Percentiles rank a stretch among this genome's conserved stretches.
phyloP scores from a whole-genome alignment of 2,329 filamentous ascomycete genomes.

The Xylariaceae sp. region DNA sequence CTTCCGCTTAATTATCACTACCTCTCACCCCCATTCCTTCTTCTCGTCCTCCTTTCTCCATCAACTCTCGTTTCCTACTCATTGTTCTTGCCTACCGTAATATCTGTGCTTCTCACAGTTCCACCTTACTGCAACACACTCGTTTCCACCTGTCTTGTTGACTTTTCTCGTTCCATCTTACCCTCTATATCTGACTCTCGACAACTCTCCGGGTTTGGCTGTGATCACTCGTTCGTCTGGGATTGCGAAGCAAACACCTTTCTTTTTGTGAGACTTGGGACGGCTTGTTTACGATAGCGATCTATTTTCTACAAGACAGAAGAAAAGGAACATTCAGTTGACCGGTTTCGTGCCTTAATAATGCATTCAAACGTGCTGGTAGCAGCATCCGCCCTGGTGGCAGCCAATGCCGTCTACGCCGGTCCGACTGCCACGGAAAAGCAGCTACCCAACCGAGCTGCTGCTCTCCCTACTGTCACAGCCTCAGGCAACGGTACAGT shows the following conservation, averaged over 20 bases:
- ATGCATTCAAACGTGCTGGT: conserved; percentile 48
- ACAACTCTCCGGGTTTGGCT: neutral
- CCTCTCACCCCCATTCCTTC: conserved; percentile 9
- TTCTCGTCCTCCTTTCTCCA: conserved; percentile 1
- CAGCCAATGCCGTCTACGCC: conserved; percentile 40
- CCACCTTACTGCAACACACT: conserved; percentile 24
- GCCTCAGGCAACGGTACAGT: conserved; percentile 52
- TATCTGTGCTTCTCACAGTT: conserved; percentile 17
- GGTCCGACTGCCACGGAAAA: conserved; percentile 46
- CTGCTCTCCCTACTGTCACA: conserved; percentile 44
- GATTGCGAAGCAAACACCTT: neutral
- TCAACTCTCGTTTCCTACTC: conserved; percentile 15
- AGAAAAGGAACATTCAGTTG: neutral
- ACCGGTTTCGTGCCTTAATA: conserved; percentile 25
- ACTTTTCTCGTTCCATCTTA: conserved; percentile 11
- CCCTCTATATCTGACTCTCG: neutral
- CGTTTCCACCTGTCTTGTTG: conserved; percentile 24
- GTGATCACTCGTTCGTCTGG: conserved; percentile 2
- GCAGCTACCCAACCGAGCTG: conserved; percentile 46
- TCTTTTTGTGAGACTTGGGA: neutral
- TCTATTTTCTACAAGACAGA: conserved; percentile 2
- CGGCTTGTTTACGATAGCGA: conserved; percentile 7
- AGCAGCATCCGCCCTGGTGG: conserved; percentile 45
- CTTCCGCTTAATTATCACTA: neutral
- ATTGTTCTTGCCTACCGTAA: conserved; percentile 7